A percentile compares a stretch with the other conserved stretches of the same genome.
These are phyloP conservation scores for Erythrobasidium hasegawianum DNA, from an alignment of 1,284 basidiomycete species.

Conservation along the genomic window DNA sequence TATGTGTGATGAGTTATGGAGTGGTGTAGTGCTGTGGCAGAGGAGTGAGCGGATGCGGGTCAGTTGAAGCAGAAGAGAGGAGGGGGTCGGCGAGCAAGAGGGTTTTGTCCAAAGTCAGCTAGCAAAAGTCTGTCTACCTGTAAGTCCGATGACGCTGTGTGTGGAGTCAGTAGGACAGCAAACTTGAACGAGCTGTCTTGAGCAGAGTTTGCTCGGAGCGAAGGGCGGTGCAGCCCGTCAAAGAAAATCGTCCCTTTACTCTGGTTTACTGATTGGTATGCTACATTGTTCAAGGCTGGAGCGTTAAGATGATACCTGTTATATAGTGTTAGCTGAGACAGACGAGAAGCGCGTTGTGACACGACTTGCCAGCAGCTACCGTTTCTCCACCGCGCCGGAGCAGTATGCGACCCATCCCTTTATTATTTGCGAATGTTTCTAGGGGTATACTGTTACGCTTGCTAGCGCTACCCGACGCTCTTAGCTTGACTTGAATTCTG, in stretches of 20 bases:
- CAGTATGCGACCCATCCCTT: constrained; percentile 92
- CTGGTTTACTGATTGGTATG: not conserved
- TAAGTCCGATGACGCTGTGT: not conserved
- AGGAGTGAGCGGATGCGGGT: constrained; percentile 2
- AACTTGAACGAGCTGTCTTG: too few species aligned
- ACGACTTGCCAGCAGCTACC: constrained; percentile 70
- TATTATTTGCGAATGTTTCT: constrained; percentile 83
- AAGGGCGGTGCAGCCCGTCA: not conserved
- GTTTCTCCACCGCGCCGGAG: constrained; percentile 88
- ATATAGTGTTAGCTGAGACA: not conserved
- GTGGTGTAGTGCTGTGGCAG: not conserved
- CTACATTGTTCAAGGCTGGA: constrained; percentile 6
- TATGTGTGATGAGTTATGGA: not conserved
- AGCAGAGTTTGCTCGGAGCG: too few species aligned
- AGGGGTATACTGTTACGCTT: constrained; percentile 66
- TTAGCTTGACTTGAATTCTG: constrained; percentile 73
- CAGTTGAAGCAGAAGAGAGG: not conserved
- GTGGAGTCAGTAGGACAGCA: too few species aligned
- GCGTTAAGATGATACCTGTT: constrained; percentile 21
- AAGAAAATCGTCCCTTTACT: not conserved
- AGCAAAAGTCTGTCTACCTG: not conserved
- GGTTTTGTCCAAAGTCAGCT: too few species aligned
- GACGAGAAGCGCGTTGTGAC: not conserved
- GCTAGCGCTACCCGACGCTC: constrained; percentile 53
- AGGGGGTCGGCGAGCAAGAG: not conserved